A percentile compares a stretch with the other conserved stretches of the same genome.
phyloP scores from a whole-genome alignment of 1,284 basidiomycete species.

The Marasmius tenuissimus region DNA sequence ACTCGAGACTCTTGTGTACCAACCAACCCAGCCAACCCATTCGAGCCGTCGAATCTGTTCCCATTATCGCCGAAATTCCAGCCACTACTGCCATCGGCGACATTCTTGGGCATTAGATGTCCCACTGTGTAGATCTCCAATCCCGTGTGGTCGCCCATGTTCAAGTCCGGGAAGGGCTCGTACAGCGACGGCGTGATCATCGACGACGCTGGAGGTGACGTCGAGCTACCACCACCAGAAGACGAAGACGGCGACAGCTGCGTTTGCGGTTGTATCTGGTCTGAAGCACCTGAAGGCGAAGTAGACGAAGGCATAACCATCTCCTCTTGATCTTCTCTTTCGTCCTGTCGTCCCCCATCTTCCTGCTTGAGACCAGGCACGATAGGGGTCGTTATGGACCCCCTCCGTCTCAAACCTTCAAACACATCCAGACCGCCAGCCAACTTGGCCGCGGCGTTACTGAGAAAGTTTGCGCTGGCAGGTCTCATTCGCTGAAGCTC shows the following conservation, averaged over 20 bases:
- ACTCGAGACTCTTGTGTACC: constrained; percentile 19
- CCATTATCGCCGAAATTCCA: constrained; percentile 49
- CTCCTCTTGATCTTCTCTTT: constrained; percentile 11
- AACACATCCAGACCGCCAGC: constrained; percentile 13
- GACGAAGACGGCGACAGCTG: neutral
- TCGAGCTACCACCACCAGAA: neutral
- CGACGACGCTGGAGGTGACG: neutral
- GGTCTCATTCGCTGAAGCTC: constrained; percentile 47
- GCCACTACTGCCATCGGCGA: constrained; percentile 51
- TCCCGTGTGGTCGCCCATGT: constrained; percentile 49
- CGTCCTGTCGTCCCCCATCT: constrained; percentile 15
- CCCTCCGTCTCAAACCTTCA: neutral
- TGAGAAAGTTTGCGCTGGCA: constrained; percentile 20
- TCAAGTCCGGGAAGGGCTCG: constrained; percentile 10
- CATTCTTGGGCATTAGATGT: constrained; percentile 66
- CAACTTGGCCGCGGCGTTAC: constrained; percentile 11
- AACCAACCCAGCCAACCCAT: constrained; percentile 21
- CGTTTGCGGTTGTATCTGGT: neutral
- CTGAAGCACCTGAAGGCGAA: neutral
- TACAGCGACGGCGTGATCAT: neutral
- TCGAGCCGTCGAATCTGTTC: constrained; percentile 13
- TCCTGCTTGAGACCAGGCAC: neutral
- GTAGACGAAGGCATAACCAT: constrained; percentile 17
- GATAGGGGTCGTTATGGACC: neutral
- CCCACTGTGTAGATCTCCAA: constrained; percentile 83